Percentiles rank a stretch among this genome's conserved stretches.
These are phyloP conservation scores for Candida buenavistaensis DNA, from an alignment of 1,139 yeast genomes.

Conservation along the genomic window DNA sequence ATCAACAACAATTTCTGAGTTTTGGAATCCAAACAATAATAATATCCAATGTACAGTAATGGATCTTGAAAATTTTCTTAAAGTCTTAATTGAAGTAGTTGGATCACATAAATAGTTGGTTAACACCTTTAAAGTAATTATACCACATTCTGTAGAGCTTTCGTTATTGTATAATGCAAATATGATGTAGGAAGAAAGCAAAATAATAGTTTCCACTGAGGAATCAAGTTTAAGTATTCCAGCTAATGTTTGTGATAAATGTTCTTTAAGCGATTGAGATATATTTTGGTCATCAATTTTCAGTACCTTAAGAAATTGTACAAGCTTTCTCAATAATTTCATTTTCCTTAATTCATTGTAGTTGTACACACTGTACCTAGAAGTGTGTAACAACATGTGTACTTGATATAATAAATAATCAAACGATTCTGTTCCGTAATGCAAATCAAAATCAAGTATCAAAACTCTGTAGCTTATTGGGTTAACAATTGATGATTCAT, in stretches of 20 bases:
- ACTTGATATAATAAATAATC: constrained; percentile 57
- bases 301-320: constrained; percentile 50
- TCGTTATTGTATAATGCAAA: constrained; percentile 35
- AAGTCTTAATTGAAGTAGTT: constrained; percentile 32
- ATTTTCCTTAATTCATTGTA: constrained; percentile 49
- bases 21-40: constrained; percentile 46
- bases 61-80: constrained; percentile 53
- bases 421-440: constrained; percentile 41
- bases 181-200: constrained; percentile 35
- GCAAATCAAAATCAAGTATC: constrained; percentile 37
- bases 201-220: constrained; percentile 38
- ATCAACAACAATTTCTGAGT: constrained; percentile 39
- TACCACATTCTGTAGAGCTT: constrained; percentile 31
- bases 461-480: constrained; percentile 30
- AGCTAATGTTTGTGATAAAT: constrained; percentile 22
- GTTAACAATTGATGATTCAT: constrained; percentile 32
- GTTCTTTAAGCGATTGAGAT: constrained; percentile 16
- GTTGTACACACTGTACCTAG: constrained; percentile 52
- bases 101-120: constrained; percentile 34
- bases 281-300: constrained; percentile 14
- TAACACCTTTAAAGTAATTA: constrained; percentile 27
- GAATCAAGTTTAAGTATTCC: constrained; percentile 30
- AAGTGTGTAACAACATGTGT: constrained; percentile 50
- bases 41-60: constrained; percentile 68
- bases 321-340: constrained; percentile 52